Conservation (phyloP, 1,139 yeast genomes). For the Scheffersomyces stambukii region DNA sequence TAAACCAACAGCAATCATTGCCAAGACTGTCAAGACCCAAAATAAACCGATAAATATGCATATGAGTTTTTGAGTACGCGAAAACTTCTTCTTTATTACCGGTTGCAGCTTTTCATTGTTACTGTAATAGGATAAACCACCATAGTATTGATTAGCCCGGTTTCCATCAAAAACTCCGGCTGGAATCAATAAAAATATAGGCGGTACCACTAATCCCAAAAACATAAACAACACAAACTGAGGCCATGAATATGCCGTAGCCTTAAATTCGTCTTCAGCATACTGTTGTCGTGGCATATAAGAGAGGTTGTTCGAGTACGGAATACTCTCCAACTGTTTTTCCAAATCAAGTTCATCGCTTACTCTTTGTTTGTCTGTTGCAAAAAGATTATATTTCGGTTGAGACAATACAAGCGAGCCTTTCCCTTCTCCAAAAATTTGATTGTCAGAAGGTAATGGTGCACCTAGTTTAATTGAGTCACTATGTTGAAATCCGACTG, state of each 20-base stretch:
- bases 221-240: constrained; percentile 20
- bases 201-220: constrained; percentile 31
- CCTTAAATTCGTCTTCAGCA: constrained; percentile 3
- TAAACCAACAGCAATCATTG: constrained; percentile 42
- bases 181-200: constrained; percentile 28
- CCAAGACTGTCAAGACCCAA: constrained; percentile 31
- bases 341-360: no score
- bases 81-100: constrained; percentile 14
- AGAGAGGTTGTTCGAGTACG: background rate
- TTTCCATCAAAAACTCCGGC: constrained; percentile 31
- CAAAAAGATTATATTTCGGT: no score
- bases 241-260: constrained; percentile 14
- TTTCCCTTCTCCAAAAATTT: no score
- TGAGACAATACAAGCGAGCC: no score
- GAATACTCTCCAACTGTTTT: constrained; percentile 4
- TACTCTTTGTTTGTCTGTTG: no score
- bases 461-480: no score
- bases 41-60: constrained; percentile 29
- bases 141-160: constrained; percentile 16
- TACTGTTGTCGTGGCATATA: constrained; percentile 2
- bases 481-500: no score
- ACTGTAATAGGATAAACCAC: constrained; percentile 17
- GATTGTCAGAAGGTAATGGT: no score
- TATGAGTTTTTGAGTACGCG: constrained; percentile 27
- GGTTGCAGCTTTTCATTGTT: constrained; percentile 8